A percentile compares a stretch with the other conserved stretches of the same genome.
These are phyloP conservation scores for Plenodomus tracheiphilus DNA, from an alignment of 2,329 filamentous ascomycete genomes.

Conservation along the genomic window DNA sequence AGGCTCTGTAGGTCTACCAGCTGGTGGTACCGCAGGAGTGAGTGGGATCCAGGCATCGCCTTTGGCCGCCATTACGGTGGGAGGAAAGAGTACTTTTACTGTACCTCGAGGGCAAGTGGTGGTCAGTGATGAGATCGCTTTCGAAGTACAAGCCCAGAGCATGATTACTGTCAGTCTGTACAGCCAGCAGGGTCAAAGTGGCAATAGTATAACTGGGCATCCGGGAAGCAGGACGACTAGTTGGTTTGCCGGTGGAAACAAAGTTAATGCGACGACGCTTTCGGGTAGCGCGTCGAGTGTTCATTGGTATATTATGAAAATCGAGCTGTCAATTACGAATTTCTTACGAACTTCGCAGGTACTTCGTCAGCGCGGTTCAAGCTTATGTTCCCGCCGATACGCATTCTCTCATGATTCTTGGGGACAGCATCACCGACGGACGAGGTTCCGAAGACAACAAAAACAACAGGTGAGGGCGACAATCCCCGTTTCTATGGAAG, in stretches of 20 bases:
- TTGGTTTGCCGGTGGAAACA: conserved; percentile 45
- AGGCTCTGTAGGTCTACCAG: conserved; percentile 61
- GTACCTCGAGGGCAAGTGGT: conserved; percentile 58
- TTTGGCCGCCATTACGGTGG: conserved; percentile 64
- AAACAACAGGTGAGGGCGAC: conserved; percentile 44
- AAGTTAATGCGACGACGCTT: conserved; percentile 44
- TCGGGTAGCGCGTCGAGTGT: conserved; percentile 6
- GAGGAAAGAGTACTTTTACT: conserved; percentile 54
- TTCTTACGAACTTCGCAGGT: conserved; percentile 40
- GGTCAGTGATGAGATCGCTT: conserved; percentile 63
- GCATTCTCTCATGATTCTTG: conserved; percentile 58
- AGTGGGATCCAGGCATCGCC: conserved; percentile 59
- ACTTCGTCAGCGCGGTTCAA: conserved; percentile 63
- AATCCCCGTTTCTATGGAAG: not conserved
- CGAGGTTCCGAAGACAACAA: conserved; percentile 49
- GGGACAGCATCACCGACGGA: conserved; percentile 69
- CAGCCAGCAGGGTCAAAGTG: conserved; percentile 58
- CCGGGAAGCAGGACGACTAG: conserved; percentile 67
- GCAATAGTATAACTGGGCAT: conserved; percentile 63
- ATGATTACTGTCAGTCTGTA: conserved; percentile 64
- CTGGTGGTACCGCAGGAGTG: conserved; percentile 57
- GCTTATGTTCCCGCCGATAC: conserved; percentile 52
- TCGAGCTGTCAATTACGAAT: no score
- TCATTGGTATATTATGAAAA: conserved; percentile 7
- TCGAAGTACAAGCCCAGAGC: conserved; percentile 54